These are phyloP conservation scores for Candida tetrigidarum DNA, from an alignment of 1,139 yeast genomes.

Conservation along the genomic window DNA sequence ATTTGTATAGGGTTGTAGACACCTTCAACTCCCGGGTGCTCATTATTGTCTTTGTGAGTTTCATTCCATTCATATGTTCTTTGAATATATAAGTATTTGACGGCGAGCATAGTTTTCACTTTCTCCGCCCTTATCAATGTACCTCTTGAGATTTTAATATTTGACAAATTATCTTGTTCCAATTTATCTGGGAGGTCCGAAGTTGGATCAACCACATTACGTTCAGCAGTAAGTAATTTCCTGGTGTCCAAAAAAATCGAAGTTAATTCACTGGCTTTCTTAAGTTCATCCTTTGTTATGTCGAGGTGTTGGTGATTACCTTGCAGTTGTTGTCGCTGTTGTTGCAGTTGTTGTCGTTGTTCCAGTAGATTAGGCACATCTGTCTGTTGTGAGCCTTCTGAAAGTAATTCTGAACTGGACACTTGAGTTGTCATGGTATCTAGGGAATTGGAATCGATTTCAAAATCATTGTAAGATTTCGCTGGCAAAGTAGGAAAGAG, in stretches of 20 bases:
- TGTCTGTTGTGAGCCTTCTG: no score
- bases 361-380: no score
- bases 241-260: constrained; percentile 47
- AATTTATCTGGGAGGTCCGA: constrained; percentile 1
- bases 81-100: constrained; percentile 54
- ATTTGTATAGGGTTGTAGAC: constrained; percentile 82
- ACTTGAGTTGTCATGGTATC: neutral
- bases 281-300: constrained; percentile 23
- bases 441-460: constrained; percentile 1
- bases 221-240: constrained; percentile 43
- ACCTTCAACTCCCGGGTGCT: constrained; percentile 59
- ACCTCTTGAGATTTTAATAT: constrained; percentile 31
- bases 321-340: no score
- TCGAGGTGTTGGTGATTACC: neutral
- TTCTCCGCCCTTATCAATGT: constrained; percentile 56
- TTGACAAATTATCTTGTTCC: constrained; percentile 3
- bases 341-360: no score
- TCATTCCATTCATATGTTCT: constrained; percentile 33
- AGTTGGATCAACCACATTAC: constrained; percentile 39
- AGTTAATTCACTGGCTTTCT: constrained; percentile 48
- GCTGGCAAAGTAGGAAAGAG: neutral
- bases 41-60: constrained; percentile 16
- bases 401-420: no score
- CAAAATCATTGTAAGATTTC: neutral
- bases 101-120: constrained; percentile 53